A percentile compares a stretch with the other conserved stretches of the same genome.
Conservation (phyloP, 1,284 basidiomycete genomes). For the Fomitopsis schrenkii region DNA sequence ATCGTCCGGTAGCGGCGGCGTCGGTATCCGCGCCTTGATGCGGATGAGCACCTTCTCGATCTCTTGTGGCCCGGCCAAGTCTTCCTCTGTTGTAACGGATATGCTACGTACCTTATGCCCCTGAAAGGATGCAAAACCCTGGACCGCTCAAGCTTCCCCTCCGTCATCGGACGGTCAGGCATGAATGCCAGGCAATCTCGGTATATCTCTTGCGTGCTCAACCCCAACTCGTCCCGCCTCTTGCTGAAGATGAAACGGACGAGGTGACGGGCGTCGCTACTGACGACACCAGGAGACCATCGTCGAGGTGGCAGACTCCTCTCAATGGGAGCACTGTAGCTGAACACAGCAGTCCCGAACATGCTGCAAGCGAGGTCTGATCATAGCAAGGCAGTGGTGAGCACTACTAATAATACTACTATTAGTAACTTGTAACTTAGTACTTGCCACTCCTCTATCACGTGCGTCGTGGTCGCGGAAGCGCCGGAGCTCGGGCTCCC, state of each 20-base stretch:
- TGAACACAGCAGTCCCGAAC: too few species aligned
- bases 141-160: neutral
- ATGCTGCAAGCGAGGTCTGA: too few species aligned
- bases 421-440: too few species aligned
- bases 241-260: conserved; percentile 8
- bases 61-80: conserved; percentile 9
- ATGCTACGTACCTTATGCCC: conserved; percentile 2
- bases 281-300: neutral
- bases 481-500: too few species aligned
- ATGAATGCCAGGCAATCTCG: neutral
- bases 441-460: too few species aligned
- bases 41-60: conserved; percentile 5
- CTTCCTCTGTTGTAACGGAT: neutral
- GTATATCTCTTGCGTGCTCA: conserved; percentile 14
- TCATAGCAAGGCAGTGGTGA: too few species aligned
- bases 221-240: conserved; percentile 2
- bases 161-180: neutral
- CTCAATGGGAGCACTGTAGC: too few species aligned
- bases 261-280: conserved; percentile 1
- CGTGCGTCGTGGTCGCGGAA: too few species aligned
- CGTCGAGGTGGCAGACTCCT: too few species aligned
- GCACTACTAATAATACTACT: too few species aligned
- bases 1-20: neutral
- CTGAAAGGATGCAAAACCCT: conserved; percentile 2
- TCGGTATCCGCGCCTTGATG: neutral